Evolutionary conservation across 2,329 filamentous ascomycete genomes (phyloP).

Genomic region (Alternaria sp.): DNA sequence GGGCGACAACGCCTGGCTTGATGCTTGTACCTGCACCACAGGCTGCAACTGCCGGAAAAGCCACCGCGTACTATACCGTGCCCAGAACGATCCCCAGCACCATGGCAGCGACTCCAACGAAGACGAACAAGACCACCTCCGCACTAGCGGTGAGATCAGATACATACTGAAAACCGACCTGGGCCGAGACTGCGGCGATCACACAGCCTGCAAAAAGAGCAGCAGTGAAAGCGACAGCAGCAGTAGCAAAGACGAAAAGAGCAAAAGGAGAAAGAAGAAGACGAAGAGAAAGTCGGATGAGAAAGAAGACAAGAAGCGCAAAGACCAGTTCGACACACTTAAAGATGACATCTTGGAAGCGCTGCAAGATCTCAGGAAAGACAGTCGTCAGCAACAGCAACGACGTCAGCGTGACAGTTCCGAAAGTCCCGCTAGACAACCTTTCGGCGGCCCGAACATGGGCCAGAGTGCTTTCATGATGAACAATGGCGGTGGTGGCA

Average conservation of each 20-base stretch:
- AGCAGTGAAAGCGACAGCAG: slow-evolving; percentile 1
- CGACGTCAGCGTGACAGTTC: not conserved
- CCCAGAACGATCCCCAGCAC: not conserved
- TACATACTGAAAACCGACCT: slow-evolving; percentile 35
- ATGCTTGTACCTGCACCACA: slow-evolving; percentile 39
- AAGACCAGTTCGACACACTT: slow-evolving; percentile 12
- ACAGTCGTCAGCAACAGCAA: not conserved
- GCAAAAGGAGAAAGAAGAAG: slow-evolving; percentile 6
- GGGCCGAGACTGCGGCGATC: slow-evolving; percentile 36
- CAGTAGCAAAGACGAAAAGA: not conserved
- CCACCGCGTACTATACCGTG: slow-evolving; percentile 34
- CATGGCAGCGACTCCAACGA: not conserved
- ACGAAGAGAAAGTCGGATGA: slow-evolving; percentile 5
- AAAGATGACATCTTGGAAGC: slow-evolving; percentile 23
- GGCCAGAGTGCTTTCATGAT: slow-evolving; percentile 1
- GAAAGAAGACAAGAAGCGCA: slow-evolving; percentile 11
- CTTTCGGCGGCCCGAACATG: slow-evolving; percentile 4
- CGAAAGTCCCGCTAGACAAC: not conserved
- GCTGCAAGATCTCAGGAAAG: slow-evolving; percentile 5
- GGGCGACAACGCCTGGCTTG: slow-evolving; percentile 32
- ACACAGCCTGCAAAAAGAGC: slow-evolving; percentile 18
- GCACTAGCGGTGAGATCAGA: slow-evolving; percentile 29
- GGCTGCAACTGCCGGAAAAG: slow-evolving; percentile 37
- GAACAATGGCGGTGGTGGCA: not conserved
- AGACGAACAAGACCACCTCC: slow-evolving; percentile 6